Percentiles rank a stretch among this genome's conserved stretches.
Evolutionary conservation across 768 basidiomycete species (phyloP).

Genomic region (Cantharellus cinnabarinus): DNA sequence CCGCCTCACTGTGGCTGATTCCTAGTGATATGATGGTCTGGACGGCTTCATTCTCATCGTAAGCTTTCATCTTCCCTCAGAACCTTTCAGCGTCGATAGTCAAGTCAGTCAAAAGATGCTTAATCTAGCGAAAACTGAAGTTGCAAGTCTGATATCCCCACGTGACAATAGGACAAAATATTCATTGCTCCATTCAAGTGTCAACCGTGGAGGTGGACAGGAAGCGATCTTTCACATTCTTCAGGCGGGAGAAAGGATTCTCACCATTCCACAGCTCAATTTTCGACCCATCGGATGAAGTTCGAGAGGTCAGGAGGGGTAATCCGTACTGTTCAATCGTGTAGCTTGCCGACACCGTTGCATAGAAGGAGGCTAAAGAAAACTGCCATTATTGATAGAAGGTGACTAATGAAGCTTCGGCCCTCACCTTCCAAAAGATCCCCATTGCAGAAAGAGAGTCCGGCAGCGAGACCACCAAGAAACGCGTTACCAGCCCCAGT

Average conservation of each 20-base stretch:
- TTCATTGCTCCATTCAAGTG: no score
- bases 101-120: no score
- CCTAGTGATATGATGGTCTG: background rate
- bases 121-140: no score
- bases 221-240: background rate
- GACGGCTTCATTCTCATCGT: background rate
- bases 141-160: no score
- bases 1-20: background rate
- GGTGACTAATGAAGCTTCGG: constrained; percentile 1
- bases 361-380: constrained; percentile 43
- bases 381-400: constrained; percentile 8
- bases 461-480: constrained; percentile 66
- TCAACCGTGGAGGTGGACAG: no score
- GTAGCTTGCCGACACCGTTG: constrained; percentile 63
- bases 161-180: no score
- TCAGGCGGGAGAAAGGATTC: constrained; percentile 20
- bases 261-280: constrained; percentile 51
- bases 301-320: constrained; percentile 26
- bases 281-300: constrained; percentile 7
- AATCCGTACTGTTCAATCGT: constrained; percentile 66
- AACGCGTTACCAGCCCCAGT: constrained; percentile 90
- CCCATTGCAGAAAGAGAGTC: constrained; percentile 32
- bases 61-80: background rate
- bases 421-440: constrained; percentile 46
- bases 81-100: no score